Evolutionary conservation across 257 asterid genomes (phyloP).

Genomic region (Gentiana macrophylla): DNA sequence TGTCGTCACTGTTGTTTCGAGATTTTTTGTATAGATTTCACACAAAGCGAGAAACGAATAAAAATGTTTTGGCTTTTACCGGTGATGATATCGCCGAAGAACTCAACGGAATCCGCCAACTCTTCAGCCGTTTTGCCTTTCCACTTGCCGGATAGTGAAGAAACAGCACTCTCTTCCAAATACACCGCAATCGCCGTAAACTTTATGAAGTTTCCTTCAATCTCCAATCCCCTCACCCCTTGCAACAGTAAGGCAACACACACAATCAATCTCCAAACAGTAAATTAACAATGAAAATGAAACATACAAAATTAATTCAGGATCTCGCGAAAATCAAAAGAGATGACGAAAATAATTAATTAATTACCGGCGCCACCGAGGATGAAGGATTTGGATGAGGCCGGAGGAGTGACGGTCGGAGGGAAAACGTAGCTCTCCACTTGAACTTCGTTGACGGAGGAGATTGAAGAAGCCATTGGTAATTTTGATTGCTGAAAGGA

Average conservation of each 20-base stretch:
- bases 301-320: not conserved
- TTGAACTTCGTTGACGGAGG: slow-evolving; percentile 31
- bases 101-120: slow-evolving; percentile 50
- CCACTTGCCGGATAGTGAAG: slow-evolving; percentile 67
- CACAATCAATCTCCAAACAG: not conserved
- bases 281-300: not conserved
- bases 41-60: too few relatives aligned
- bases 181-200: slow-evolving; percentile 83
- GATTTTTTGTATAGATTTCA: too few relatives aligned
- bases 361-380: slow-evolving; percentile 89
- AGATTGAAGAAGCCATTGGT: slow-evolving; percentile 12
- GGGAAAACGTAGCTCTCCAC: slow-evolving; percentile 54
- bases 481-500: not conserved
- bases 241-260: slow-evolving; percentile 17
- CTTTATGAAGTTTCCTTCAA: slow-evolving; percentile 55
- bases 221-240: slow-evolving; percentile 71
- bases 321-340: too few relatives aligned
- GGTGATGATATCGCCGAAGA: slow-evolving; percentile 54
- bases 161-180: slow-evolving; percentile 44
- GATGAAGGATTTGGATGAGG: slow-evolving; percentile 36
- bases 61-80: slow-evolving; percentile 22
- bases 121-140: slow-evolving; percentile 59
- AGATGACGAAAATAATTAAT: not conserved
- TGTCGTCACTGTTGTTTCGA: too few relatives aligned
- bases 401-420: slow-evolving; percentile 53